Base-by-base conservation (phyloP, 2,329 filamentous ascomycete genomes). In the Thelonectria discophora region DNA sequence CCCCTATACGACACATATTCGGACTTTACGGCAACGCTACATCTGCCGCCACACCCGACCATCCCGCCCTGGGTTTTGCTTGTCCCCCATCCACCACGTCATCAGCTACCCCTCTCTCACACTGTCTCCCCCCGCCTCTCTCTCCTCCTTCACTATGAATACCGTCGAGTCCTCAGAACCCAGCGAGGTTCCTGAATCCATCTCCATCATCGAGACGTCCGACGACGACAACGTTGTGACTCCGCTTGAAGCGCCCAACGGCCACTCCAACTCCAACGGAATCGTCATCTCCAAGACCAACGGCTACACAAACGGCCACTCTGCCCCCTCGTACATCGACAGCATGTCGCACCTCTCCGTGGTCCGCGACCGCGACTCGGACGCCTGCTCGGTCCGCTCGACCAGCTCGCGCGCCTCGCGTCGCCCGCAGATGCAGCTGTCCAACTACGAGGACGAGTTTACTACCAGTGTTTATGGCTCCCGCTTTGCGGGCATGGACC, bases 391-490 rank as follows among this genome's bases (percentile, higher is more conserved):
- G 2, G 48, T 69, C 37, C 65, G 68, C 48, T 72, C 68, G 7
- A 63, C 67, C 51, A 69, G 58, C 66, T 66, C 69, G n/a, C 67
- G 72, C 46, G 55, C 64, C 6, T 65, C 68, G 24, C 61, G 67
- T 8, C 65, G 64, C 50, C 65, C 69, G 60, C 79, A 79, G 57
- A 75, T 86, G 39, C 76, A 84, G 67, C 81, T 86, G 27, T 77
- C 80, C 67, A 79, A 81, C 65, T 80, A 83, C 52, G 79, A 81
- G 17, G 85, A 87, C 74, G 80, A 82, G 73, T 90, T 89, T 80
- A 90, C 88, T 55, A 89, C 90, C 42, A 93, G 89, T 65, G 92
- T 97, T 72, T 98, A 97, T 75, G 94, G 94, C 73, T 94, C 91
- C 65, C 87, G 84, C 65, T 97, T 93, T 75, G 94, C 94, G 20